Conservation (phyloP, 352 stramenopile genomes). For the Phytophthora macrochlamydospora region DNA sequence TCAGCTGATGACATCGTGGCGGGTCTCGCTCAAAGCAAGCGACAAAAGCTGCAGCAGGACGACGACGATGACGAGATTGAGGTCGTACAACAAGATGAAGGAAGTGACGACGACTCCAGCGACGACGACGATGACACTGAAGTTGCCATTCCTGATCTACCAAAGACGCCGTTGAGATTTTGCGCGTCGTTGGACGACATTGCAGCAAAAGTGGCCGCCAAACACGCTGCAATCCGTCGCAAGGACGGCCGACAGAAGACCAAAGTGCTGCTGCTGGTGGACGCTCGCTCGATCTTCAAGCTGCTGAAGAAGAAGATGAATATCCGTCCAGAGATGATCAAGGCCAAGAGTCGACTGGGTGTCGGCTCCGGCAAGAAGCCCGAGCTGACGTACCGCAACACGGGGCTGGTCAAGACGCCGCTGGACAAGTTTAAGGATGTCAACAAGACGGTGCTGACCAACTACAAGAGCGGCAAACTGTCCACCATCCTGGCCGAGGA, state of each 20-base stretch:
- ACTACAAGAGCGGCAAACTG: conserved; percentile 69
- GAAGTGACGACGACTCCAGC: conserved; percentile 18
- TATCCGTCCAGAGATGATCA: conserved; percentile 58
- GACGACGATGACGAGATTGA: conserved; percentile 34
- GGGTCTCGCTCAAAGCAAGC: conserved; percentile 38
- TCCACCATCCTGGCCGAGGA: conserved; percentile 67
- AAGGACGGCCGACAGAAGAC: conserved; percentile 67
- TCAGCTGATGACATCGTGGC: conserved; percentile 47
- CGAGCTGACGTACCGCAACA: conserved; percentile 59
- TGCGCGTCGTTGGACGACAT: conserved; percentile 59
- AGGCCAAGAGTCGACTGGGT: conserved; percentile 58
- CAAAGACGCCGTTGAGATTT: conserved; percentile 46
- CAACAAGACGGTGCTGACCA: conserved; percentile 61
- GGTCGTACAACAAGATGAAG: conserved; percentile 17
- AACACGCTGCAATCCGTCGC: conserved; percentile 59
- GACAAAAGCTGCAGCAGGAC: conserved; percentile 41
- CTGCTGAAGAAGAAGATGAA: conserved; percentile 62
- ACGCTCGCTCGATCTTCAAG: conserved; percentile 60
- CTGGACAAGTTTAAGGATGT: conserved; percentile 69
- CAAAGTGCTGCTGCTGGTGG: conserved; percentile 68
- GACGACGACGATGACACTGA: conserved; percentile 20
- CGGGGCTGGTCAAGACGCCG: conserved; percentile 72
- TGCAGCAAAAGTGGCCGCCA: conserved; percentile 39
- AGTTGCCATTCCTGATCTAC: conserved; percentile 11
- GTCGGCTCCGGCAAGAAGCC: conserved; percentile 68